Evolutionary conservation across 129 eudicot genomes (phyloP).

Genomic region (Solidago caesia): DNA sequence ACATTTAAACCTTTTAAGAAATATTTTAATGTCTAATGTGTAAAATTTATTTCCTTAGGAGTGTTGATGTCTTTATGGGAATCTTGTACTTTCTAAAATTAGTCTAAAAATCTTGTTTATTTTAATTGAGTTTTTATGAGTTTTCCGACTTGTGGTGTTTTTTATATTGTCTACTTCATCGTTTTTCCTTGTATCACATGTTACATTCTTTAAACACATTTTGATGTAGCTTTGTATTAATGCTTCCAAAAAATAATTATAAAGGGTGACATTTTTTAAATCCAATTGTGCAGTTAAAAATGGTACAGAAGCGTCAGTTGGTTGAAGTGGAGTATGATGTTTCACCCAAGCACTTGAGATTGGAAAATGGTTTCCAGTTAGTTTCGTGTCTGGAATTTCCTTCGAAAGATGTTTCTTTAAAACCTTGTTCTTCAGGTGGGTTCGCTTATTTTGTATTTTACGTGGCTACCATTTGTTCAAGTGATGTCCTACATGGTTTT

Average conservation of each 20-base stretch:
- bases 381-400: conserved; percentile 43
- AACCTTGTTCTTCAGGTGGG: conserved; percentile 42
- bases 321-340: conserved; percentile 42
- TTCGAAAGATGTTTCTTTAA: conserved; percentile 12
- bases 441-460: conserved; percentile 1
- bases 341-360: conserved; percentile 54
- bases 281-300: conserved; percentile 39
- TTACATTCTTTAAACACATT: too few relatives aligned
- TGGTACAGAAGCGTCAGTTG: conserved; percentile 60
- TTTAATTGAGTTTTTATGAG: neutral
- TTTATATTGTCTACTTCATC: neutral
- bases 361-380: conserved; percentile 33
- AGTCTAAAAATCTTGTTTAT: conserved; percentile 6
- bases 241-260: neutral
- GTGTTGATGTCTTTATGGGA: conserved; percentile 15
- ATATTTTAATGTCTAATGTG: neutral
- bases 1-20: neutral
- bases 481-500: neutral
- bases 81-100: conserved; percentile 5
- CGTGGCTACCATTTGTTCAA: neutral
- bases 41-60: neutral
- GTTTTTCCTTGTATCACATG: too few relatives aligned
- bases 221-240: too few relatives aligned
- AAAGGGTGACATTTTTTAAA: conserved; percentile 3
- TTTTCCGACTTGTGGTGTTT: neutral